A percentile compares a stretch with the other conserved stretches of the same genome.
Evolutionary conservation across 768 basidiomycete genomes (phyloP).

Genomic region (Mycena olivaceomarginata): DNA sequence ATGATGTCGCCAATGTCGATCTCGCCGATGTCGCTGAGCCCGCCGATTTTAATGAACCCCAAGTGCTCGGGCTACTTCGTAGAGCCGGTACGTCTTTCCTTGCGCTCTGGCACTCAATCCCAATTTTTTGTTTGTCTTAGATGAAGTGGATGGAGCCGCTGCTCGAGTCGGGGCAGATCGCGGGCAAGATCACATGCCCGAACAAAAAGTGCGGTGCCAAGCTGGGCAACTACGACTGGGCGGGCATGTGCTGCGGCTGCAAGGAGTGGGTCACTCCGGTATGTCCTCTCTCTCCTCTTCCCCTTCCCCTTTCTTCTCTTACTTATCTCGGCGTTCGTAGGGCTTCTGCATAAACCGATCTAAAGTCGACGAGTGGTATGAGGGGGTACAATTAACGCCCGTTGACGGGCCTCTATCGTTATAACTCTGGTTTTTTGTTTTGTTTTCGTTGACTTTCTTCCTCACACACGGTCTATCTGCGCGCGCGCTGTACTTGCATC

Average conservation of each 20-base stretch:
- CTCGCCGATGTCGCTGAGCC: conserved; percentile 60
- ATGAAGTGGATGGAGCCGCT: conserved; percentile 98
- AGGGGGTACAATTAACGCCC: background rate
- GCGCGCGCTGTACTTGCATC: background rate
- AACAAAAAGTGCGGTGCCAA: conserved; percentile 94
- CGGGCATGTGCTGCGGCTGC: conserved; percentile 93
- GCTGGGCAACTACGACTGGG: conserved; percentile 98
- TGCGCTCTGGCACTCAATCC: background rate
- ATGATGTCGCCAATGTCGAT: conserved; percentile 42
- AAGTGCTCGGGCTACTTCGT: conserved; percentile 98
- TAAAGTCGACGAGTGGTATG: conserved; percentile 78
- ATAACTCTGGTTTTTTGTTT: conserved; percentile 6
- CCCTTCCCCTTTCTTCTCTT: conserved; percentile 1
- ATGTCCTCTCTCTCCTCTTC: conserved; percentile 52
- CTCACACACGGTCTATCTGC: conserved; percentile 7
- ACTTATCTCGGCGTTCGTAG: conserved; percentile 50
- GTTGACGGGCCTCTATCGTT: conserved; percentile 7
- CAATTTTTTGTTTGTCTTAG: conserved; percentile 58
- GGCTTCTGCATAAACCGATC: conserved; percentile 82
- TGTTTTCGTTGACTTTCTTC: background rate
- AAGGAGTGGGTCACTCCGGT: conserved; percentile 96
- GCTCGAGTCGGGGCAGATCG: conserved; percentile 82
- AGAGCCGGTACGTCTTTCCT: conserved; percentile 83
- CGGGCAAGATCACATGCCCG: conserved; percentile 95
- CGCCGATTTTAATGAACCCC: conserved; percentile 84